Conservation (phyloP, 345 rosid species). For the Linum usitatissimum region DNA sequence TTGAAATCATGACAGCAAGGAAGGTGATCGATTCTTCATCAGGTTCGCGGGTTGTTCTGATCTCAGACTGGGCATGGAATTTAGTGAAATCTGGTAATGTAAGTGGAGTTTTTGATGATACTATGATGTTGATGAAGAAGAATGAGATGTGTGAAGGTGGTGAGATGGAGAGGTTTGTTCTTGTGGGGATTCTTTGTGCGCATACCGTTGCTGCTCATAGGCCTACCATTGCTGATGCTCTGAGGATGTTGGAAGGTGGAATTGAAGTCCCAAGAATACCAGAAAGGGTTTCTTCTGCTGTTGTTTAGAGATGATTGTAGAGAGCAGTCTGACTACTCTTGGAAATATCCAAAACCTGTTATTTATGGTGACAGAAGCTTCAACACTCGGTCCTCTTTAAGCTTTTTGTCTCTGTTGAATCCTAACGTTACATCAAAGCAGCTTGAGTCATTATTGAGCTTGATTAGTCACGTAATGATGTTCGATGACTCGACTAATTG, state of each 20-base stretch:
- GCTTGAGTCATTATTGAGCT: no score
- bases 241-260: slow-evolving; percentile 90
- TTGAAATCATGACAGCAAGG: slow-evolving; percentile 86
- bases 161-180: slow-evolving; percentile 75
- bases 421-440: no score
- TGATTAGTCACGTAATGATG: no score
- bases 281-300: slow-evolving; percentile 38
- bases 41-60: slow-evolving; percentile 35
- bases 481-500: no score
- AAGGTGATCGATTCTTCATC: slow-evolving; percentile 72
- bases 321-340: no score
- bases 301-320: no score
- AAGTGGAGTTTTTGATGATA: slow-evolving; percentile 44
- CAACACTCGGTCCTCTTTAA: no score
- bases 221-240: slow-evolving; percentile 71
- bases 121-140: slow-evolving; percentile 27
- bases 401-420: no score
- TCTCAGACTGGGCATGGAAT: slow-evolving; percentile 95
- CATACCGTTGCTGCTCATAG: slow-evolving; percentile 90
- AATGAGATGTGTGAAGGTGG: slow-evolving; percentile 40
- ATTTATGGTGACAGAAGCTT: no score
- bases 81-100: slow-evolving; percentile 58
- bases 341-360: no score
- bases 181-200: slow-evolving; percentile 76
- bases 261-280: slow-evolving; percentile 71